A percentile compares a stretch with the other conserved stretches of the same genome.
These are phyloP conservation scores for Podila horticola DNA, from an alignment of 192 early-diverging fungal genomes.

Conservation along the genomic window DNA sequence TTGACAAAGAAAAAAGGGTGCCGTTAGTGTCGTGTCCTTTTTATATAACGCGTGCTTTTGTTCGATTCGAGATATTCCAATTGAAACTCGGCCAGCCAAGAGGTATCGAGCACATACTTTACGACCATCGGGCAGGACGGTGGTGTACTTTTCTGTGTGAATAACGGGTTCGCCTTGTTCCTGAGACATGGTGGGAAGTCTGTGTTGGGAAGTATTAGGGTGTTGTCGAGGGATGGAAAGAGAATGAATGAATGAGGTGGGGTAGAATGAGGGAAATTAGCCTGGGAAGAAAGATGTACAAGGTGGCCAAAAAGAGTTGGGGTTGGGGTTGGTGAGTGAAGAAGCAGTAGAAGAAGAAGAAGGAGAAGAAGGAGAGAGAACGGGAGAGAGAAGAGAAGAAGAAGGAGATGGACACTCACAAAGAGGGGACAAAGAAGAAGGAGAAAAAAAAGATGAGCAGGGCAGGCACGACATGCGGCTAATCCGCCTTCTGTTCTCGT, in stretches of 20 bases:
- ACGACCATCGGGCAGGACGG: constrained; percentile 41
- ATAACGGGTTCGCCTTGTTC: constrained; percentile 44
- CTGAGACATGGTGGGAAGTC: not conserved
- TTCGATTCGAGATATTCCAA: not conserved
- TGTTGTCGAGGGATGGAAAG: not conserved
- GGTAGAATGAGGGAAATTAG: not conserved
- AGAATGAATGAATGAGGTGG: not conserved
- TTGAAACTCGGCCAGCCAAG: not conserved
- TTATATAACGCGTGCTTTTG: not conserved
- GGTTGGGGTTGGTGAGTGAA: not conserved
- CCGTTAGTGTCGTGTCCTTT: not conserved
- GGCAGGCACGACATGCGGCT: not conserved
- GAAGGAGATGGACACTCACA: constrained; percentile 1
- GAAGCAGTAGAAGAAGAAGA: not conserved
- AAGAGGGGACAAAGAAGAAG: constrained; percentile 5
- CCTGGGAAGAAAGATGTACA: not conserved
- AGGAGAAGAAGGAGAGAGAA: not conserved
- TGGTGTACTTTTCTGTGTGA: constrained; percentile 30
- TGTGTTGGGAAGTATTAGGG: not conserved
- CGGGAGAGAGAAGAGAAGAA: constrained; percentile 4
- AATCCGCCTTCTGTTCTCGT: no score
- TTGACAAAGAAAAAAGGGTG: not conserved
- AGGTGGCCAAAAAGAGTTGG: not conserved
- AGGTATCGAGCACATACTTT: constrained; percentile 7
- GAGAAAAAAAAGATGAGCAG: not conserved